Evolutionary conservation across 129 eudicot genomes (phyloP).

Genomic region (Helianthus annuus): HanXRQr2.0-SUNRISE NC_035434.2:74377009-74377508

Average conservation of each 20-base stretch:
- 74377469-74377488: constrained; percentile 36
- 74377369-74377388: too few relatives aligned
- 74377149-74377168: not conserved
- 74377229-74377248: constrained; percentile 82
- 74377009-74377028: not conserved
- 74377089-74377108: not conserved
- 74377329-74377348: not conserved
- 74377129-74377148: not conserved
- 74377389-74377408: too few relatives aligned
- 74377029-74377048: not conserved
- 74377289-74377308: constrained; percentile 92
- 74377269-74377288: constrained; percentile 76
- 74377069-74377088: not conserved
- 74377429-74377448: not conserved
- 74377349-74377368: not conserved
- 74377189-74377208: not conserved
- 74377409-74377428: too few relatives aligned
- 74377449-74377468: not conserved
- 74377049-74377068: not conserved
- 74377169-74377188: not conserved
- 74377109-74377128: not conserved
- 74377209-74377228: constrained; percentile 44
- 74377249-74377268: constrained; percentile 75
- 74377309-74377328: constrained; percentile 98
- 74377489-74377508: constrained; percentile 71